Conservation (phyloP, 805 yeast species). For the Spathaspora arborariae region DNA sequence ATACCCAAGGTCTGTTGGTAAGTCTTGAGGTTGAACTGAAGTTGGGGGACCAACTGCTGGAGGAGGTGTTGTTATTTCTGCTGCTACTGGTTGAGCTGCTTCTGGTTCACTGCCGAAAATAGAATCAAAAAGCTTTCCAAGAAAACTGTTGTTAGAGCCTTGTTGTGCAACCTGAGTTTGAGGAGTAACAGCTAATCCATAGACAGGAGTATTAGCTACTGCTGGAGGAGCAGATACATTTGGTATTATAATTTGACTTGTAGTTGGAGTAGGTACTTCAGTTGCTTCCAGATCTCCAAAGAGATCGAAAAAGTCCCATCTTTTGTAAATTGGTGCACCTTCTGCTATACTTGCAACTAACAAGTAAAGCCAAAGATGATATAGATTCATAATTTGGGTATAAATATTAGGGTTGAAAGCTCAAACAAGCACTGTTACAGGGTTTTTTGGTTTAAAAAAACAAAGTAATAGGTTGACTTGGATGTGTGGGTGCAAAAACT, state of each 20-base stretch:
- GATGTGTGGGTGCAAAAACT: neutral
- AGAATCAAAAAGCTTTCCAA: constrained; percentile 11
- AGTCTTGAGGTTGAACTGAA: constrained; percentile 15
- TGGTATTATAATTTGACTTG: constrained; percentile 1
- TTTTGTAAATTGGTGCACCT: constrained; percentile 7
- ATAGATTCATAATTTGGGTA: constrained; percentile 1
- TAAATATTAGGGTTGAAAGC: neutral
- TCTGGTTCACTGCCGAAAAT: too few species aligned
- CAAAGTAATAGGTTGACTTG: too few species aligned
- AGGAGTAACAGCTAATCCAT: neutral
- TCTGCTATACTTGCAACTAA: constrained; percentile 2
- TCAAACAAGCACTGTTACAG: neutral
- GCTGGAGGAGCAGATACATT: constrained; percentile 13
- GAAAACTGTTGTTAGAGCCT: constrained; percentile 2
- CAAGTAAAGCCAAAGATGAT: constrained; percentile 4
- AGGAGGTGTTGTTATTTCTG: constrained; percentile 10
- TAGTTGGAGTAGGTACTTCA: neutral
- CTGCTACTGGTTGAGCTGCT: neutral
- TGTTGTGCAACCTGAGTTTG: constrained; percentile 7
- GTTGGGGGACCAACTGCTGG: constrained; percentile 19
- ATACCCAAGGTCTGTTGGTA: neutral
- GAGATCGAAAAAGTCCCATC: constrained; percentile 6
- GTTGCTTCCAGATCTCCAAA: constrained; percentile 4
- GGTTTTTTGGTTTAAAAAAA: too few species aligned
- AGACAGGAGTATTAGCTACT: constrained; percentile 4